Base-by-base conservation (phyloP, 2,329 filamentous ascomycete species). In the Sporothrix schenckii region DNA sequence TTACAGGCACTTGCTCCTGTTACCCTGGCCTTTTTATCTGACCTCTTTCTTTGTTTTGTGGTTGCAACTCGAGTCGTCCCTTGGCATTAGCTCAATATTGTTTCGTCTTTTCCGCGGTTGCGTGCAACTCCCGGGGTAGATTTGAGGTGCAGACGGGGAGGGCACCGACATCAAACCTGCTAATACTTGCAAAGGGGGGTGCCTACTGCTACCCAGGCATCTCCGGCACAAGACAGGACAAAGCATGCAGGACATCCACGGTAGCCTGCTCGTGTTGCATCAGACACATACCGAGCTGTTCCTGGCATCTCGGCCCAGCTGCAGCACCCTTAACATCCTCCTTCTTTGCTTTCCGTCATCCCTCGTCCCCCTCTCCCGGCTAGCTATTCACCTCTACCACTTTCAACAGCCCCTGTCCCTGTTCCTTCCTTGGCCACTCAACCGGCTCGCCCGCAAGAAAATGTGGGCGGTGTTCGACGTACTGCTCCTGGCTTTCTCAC, bases 51-150 rank as follows among this genome's bases (percentile, higher is more conserved):
- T 39, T 4, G 27, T 39, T 79, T 78, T 78, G 77, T 77, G 74
- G 78, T 77, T 77, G 76, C 75, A 47, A 44, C 73, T 74, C 75
- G 71, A 74, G 71, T 75, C 74, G 72, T 74, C 75, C 74, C 70
- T 72, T 77, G 77, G 78, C 78, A 77, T 76, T 78, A 78, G 78
- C 77, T 80, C 78, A 79, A 79, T 78, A 76, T 78, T 81, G 80
- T 82, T 82, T 83, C 81, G 81, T 80, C 80, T 79, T 75, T 78
- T 79, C 79, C 78, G 76, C 79, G 79, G 80, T 77, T 78, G 77
- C 74, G 76, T 76, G 77, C 67, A 50, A 21, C 53, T 47, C 61
- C 27, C 19, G 24, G 63, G 47, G 30, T 13, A 24, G 27, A 34
- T 30, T 65, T 72, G 73, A 69, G 70, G 74, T 75, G 74, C 49